Conservation (phyloP, 768 basidiomycete genomes). For the Pholiota molesta region DNA sequence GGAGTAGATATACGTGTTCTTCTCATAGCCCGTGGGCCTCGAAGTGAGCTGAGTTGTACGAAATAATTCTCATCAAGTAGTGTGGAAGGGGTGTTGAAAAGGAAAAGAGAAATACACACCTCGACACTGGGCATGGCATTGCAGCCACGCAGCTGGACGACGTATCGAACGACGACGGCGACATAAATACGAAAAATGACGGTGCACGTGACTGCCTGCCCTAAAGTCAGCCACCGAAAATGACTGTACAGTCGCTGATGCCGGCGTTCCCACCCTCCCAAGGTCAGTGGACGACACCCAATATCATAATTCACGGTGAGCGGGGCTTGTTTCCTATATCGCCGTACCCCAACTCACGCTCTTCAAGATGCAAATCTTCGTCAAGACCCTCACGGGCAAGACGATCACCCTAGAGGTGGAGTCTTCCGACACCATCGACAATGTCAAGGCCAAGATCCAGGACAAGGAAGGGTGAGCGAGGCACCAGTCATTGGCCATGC, state of each 20-base stretch:
- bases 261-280: slow-evolving; percentile 30
- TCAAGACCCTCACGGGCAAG: slow-evolving; percentile 90
- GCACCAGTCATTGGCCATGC: not conserved
- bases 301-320: slow-evolving; percentile 36
- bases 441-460: slow-evolving; percentile 80
- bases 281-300: slow-evolving; percentile 20
- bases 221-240: slow-evolving; percentile 43
- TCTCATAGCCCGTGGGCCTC: slow-evolving; percentile 57
- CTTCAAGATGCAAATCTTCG: slow-evolving; percentile 56
- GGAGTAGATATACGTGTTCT: slow-evolving; percentile 43
- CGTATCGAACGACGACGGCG: slow-evolving; percentile 1
- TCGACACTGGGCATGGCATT: not conserved
- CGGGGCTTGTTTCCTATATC: slow-evolving; percentile 22
- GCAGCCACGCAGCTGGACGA: not conserved
- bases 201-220: slow-evolving; percentile 35
- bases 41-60: slow-evolving; percentile 69
- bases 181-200: not conserved
- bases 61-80: slow-evolving; percentile 26
- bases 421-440: slow-evolving; percentile 96
- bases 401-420: slow-evolving; percentile 99
- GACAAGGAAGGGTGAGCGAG: slow-evolving; percentile 56
- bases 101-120: slow-evolving; percentile 13
- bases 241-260: slow-evolving; percentile 30
- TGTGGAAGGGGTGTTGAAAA: not conserved
- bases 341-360: slow-evolving; percentile 16